Base-by-base conservation (phyloP, 2,329 filamentous ascomycete genomes). In the Aureobasidium uvarum region DNA sequence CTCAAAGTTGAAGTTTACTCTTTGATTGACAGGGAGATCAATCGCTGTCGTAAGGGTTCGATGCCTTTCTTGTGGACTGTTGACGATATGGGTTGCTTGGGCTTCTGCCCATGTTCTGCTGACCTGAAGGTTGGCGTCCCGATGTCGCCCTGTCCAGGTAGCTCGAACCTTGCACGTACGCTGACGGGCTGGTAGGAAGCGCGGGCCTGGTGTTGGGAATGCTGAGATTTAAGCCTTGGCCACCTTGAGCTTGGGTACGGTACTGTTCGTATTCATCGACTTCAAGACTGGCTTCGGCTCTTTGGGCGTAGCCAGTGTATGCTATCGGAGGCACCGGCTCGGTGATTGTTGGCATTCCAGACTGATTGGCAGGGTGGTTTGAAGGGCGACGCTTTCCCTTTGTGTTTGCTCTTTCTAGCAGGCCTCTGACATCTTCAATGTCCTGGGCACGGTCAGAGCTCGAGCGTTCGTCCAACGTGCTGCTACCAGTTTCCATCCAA, bases 351-450 rank as follows among this genome's bases (percentile, higher is more conserved):
- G 56, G 62, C 2, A 68, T 52, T 10, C 52, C 48, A 7, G 67
- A 64, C 43, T 64, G 68, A 39, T 48, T 50, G 3, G 28, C 20
- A 13, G 33, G 45, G 39, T 45, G 55, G 39, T 63, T 68, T 64
- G 70, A 71, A 13, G 73, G 70, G 66, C 74, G 74, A 20, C 80
- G 75, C 71, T 79, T 80, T 33, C 81, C 81, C 11, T 71, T 72
- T 5, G 77, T 80, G 72, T 74, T 79, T 50, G 75, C 78, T 58
- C 80, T 78, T 64, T 76, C 75, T 1, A 83, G 71, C 14, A 81
- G 67, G 31, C 78, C 77, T 23, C 77, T 76, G 14, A 83, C 76
- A 63, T 82, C 79, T 14, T 78, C 76, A 14, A 51, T 31, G 14
- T 56, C 39, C n/a, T 58, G 54, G 28, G 43, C 38, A 43, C 76